Percentiles rank a stretch among this genome's conserved stretches.
phyloP scores from a whole-genome alignment of 2,329 filamentous ascomycete species.

The Zarea fungicola region DNA sequence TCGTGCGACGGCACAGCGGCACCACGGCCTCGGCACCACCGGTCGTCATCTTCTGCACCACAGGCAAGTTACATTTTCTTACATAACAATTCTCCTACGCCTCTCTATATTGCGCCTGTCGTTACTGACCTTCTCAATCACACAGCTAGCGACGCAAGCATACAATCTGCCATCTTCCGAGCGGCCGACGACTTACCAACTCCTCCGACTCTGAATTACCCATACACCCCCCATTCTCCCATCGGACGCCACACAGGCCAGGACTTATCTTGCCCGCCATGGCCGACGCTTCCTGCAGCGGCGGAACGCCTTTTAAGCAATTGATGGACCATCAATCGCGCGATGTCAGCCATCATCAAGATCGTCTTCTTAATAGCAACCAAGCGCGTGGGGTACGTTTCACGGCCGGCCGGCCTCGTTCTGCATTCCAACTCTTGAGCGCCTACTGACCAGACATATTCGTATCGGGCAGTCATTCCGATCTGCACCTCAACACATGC shows the following conservation, averaged over 20 bases:
- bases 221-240: background rate
- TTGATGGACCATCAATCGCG: conserved; percentile 37
- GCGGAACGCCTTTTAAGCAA: conserved; percentile 38
- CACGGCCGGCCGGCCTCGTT: no score
- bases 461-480: conserved; percentile 27
- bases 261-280: conserved; percentile 20
- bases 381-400: conserved; percentile 27
- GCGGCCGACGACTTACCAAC: no score
- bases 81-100: background rate
- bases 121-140: no score
- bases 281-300: conserved; percentile 38
- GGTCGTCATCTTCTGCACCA: conserved; percentile 5
- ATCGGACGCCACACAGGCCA: conserved; percentile 1
- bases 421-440: background rate
- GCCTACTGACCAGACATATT: background rate
- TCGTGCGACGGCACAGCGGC: no score
- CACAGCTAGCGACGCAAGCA: no score
- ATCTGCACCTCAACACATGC: conserved; percentile 23
- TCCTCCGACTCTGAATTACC: no score
- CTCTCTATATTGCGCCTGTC: background rate
- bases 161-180: no score
- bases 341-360: conserved; percentile 37
- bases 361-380: conserved; percentile 29
- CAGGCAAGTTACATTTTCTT: no score
- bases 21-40: conserved; percentile 7